A percentile compares a stretch with the other conserved stretches of the same genome.
Conservation (phyloP, 768 basidiomycete species). For the Rickenella mellea region DNA sequence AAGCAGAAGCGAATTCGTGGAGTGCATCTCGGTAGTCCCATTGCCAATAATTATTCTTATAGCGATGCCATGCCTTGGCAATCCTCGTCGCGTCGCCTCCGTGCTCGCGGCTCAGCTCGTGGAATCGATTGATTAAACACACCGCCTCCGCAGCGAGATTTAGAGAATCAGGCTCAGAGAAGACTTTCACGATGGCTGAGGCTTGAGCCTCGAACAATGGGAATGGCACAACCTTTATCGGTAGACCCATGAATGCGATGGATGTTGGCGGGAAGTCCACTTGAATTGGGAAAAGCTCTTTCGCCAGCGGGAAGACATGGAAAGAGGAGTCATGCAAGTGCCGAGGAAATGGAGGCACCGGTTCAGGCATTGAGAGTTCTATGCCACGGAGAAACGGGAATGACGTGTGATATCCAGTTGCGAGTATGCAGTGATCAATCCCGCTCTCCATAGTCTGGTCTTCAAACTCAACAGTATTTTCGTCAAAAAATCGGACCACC, state of each 20-base stretch:
- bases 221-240: conserved; percentile 53
- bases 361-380: conserved; percentile 20
- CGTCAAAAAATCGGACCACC: conserved; percentile 28
- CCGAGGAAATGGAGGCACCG: conserved; percentile 37
- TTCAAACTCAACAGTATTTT: conserved; percentile 36
- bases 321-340: conserved; percentile 55
- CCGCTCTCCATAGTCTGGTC: conserved; percentile 45
- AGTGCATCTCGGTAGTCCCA: conserved; percentile 62
- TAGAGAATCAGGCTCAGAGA: conserved; percentile 40
- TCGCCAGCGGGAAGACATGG: conserved; percentile 62
- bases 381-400: conserved; percentile 49
- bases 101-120: conserved; percentile 24
- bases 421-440: conserved; percentile 59
- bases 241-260: conserved; percentile 60
- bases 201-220: conserved; percentile 76
- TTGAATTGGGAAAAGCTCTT: conserved; percentile 59
- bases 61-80: conserved; percentile 47
- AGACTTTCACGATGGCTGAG: conserved; percentile 46
- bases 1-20: conserved; percentile 32
- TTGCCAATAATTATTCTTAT: conserved; percentile 43
- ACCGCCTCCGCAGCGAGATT: conserved; percentile 37
- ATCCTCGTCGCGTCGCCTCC: conserved; percentile 26
- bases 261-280: conserved; percentile 32
- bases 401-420: conserved; percentile 63
- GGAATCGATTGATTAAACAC: conserved; percentile 40